These are phyloP conservation scores for Bisporella sp. DNA, from an alignment of 2,329 filamentous ascomycete genomes.

Conservation along the genomic window DNA sequence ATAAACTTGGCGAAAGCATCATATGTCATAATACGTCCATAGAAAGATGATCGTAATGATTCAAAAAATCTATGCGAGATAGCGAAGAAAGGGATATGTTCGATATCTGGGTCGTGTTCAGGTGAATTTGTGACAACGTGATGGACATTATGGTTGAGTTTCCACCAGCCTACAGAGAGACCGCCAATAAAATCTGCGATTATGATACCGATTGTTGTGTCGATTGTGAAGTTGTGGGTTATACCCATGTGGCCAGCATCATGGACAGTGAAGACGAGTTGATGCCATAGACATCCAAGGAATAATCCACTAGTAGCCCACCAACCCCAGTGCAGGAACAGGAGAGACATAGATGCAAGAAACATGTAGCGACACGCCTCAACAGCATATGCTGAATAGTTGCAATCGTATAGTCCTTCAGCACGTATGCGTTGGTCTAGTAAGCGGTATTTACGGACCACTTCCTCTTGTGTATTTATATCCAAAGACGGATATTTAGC, in stretches of 20 bases:
- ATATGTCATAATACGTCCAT: conserved; percentile 72
- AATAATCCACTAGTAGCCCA: conserved; percentile 65
- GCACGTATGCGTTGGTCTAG: conserved; percentile 65
- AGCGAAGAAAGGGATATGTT: conserved; percentile 84
- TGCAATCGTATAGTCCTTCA: conserved; percentile 77
- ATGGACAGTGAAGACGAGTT: conserved; percentile 87
- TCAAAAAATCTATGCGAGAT: conserved; percentile 75
- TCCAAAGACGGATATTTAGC: conserved; percentile 79
- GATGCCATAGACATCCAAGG: conserved; percentile 85
- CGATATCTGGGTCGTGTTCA: conserved; percentile 93
- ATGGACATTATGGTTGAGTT: conserved; percentile 91
- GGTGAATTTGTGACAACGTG: conserved; percentile 94
- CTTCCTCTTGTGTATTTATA: conserved; percentile 61
- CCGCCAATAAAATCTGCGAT: conserved; percentile 88
- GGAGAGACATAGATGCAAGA: conserved; percentile 56
- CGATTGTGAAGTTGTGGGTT: conserved; percentile 79
- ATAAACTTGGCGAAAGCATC: conserved; percentile 66
- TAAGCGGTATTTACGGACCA: conserved; percentile 75
- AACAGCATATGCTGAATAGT: conserved; percentile 70
- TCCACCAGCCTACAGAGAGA: conserved; percentile 94
- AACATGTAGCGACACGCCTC: conserved; percentile 67
- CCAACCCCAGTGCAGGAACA: conserved; percentile 56
- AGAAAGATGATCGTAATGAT: conserved; percentile 72
- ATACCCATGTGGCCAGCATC: conserved; percentile 98
- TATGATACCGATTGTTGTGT: conserved; percentile 81